Conservation (phyloP, 1,284 basidiomycete species). For the Melanopsichium pennsylvanicum region DNA sequence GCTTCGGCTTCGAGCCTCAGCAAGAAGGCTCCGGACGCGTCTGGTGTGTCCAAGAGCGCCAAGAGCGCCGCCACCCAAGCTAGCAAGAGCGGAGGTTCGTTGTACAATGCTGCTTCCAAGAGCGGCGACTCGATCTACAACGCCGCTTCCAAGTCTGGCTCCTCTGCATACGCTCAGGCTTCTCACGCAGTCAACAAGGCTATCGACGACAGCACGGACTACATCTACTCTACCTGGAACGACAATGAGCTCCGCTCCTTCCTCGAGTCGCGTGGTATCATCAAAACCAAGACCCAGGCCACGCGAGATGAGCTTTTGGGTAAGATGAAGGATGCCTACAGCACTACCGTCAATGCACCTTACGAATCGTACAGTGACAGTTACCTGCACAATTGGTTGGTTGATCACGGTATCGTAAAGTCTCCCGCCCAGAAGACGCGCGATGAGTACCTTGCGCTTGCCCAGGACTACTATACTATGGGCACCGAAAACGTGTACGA, state of each 20-base stretch:
- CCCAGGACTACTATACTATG: slow-evolving; percentile 60
- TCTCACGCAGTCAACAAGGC: slow-evolving; percentile 25
- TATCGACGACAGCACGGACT: slow-evolving; percentile 60
- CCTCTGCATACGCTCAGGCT: slow-evolving; percentile 50
- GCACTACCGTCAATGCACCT: slow-evolving; percentile 52
- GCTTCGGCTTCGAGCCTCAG: slow-evolving; percentile 15
- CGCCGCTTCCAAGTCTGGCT: slow-evolving; percentile 49
- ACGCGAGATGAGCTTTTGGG: slow-evolving; percentile 56
- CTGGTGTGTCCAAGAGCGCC: slow-evolving; percentile 32
- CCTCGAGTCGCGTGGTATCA: slow-evolving; percentile 53
- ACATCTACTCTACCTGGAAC: slow-evolving; percentile 62
- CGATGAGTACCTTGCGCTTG: slow-evolving; percentile 54
- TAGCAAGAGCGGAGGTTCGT: slow-evolving; percentile 37
- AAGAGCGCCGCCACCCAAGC: slow-evolving; percentile 44
- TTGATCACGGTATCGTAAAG: slow-evolving; percentile 58
- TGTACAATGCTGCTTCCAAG: slow-evolving; percentile 44
- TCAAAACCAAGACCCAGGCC: slow-evolving; percentile 54
- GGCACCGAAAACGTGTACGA: slow-evolving; percentile 56
- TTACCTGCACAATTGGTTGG: slow-evolving; percentile 64
- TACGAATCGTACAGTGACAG: slow-evolving; percentile 60
- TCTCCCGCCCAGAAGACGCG: slow-evolving; percentile 55
- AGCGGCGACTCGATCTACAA: slow-evolving; percentile 35
- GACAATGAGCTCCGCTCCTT: slow-evolving; percentile 53
- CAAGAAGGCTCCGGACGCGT: slow-evolving; percentile 28
- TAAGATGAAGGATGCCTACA: slow-evolving; percentile 52